These are phyloP conservation scores for Schwanniomyces vanrijiae DNA, from an alignment of 805 yeast species.

Conservation along the genomic window DNA sequence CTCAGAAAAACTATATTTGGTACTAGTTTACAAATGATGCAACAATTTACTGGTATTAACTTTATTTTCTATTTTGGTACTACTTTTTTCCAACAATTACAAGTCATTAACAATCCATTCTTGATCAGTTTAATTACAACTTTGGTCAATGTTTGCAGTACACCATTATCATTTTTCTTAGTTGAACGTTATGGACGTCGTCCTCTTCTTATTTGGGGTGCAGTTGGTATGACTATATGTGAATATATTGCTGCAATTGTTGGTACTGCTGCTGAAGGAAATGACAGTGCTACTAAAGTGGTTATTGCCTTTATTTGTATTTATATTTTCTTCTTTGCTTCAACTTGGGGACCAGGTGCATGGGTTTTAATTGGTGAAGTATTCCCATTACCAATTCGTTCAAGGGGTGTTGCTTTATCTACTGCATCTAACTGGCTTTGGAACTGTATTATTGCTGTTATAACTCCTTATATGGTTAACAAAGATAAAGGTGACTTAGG, in stretches of 20 bases:
- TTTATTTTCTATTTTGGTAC: slow-evolving; percentile 90
- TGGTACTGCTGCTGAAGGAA: slow-evolving; percentile 40
- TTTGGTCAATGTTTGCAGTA: slow-evolving; percentile 6
- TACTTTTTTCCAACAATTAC: slow-evolving; percentile 63
- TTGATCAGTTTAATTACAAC: slow-evolving; percentile 31
- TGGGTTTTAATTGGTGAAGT: slow-evolving; percentile 39
- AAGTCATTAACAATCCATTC: slow-evolving; percentile 43
- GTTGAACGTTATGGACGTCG: slow-evolving; percentile 63
- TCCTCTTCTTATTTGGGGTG: slow-evolving; percentile 58
- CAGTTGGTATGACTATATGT: slow-evolving; percentile 60
- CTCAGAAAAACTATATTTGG: slow-evolving; percentile 56
- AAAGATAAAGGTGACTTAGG: slow-evolving; percentile 40
- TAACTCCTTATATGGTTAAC: slow-evolving; percentile 34
- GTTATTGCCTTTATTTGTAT: slow-evolving; percentile 39
- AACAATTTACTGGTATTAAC: slow-evolving; percentile 89
- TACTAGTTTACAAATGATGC: slow-evolving; percentile 68
- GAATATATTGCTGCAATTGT: slow-evolving; percentile 48
- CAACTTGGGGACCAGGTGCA: slow-evolving; percentile 42
- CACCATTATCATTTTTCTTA: slow-evolving; percentile 37
- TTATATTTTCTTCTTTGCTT: slow-evolving; percentile 41
- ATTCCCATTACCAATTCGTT: slow-evolving; percentile 37
- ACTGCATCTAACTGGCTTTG: slow-evolving; percentile 38
- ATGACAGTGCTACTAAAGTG: slow-evolving; percentile 30
- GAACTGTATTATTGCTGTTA: slow-evolving; percentile 24
- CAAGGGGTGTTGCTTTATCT: slow-evolving; percentile 33